Base-by-base conservation (phyloP, 2,329 filamentous ascomycete genomes). In the Alternaria angustiovoidea region DNA sequence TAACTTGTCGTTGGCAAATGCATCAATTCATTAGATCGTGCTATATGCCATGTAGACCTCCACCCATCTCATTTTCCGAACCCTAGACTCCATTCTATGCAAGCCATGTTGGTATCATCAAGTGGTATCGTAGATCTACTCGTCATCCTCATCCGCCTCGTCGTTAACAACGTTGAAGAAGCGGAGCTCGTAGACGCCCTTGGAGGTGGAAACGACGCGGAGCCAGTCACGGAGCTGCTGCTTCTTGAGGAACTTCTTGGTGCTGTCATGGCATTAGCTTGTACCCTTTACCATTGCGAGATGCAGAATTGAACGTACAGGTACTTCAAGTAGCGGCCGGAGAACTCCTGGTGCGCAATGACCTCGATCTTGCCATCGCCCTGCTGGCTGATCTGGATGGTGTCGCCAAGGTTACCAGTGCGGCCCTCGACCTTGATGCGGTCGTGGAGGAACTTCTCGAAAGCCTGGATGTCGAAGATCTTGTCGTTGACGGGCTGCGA, bases 211-310 rank as follows among this genome's bases (percentile, higher is more conserved):
- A 80, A 99, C 95, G 77, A 99, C 94, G 79, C 95, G 94, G 81
- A 99, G 92, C 95, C 95, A 99, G 88, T 99, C 95, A 86, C 95
- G 93, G 82, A 99, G 92, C 89, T 98, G 94, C 88, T 97, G 93
- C 92, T 99, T 99, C 93, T 99, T 99, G 85, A 99, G 91, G 91
- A 97, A 99, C 89, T 99, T 99, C 93, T 99, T 99, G 83, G 95
- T 99, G 82, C 93, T 96, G 73, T 64, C 14, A 39, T 53, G 73
- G 65, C 38, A 48, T 54, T 36, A 49, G 32, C 52, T 38, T 30
- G 28, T 18, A 32, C 7, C 8, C 53, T 43, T 12, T n/a, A n/a
- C 20, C 20, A 20, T 43, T 26, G 11, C 39, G 6, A 32, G n/a
- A 18, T 16, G 7, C 5, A 11, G 20, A 6, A 26, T 57, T 7